Percentiles rank a stretch among this genome's conserved stretches.
phyloP scores from a whole-genome alignment of 257 asterid genomes.

The Linaria vulgaris region DNA sequence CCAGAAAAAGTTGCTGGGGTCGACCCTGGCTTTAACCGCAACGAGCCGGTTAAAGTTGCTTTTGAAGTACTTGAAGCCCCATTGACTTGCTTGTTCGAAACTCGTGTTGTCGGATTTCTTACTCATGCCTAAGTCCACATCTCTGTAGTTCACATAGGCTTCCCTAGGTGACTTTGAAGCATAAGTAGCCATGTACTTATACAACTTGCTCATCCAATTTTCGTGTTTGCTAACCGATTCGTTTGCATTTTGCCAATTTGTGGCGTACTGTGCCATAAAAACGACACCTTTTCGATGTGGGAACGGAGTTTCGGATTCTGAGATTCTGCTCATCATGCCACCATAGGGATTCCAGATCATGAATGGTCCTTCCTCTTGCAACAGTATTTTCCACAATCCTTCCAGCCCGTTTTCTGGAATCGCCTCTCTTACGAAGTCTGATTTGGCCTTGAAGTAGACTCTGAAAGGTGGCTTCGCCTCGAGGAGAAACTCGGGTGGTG shows the following conservation, averaged over 20 bases:
- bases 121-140: constrained; percentile 17
- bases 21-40: constrained; percentile 5
- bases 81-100: background rate
- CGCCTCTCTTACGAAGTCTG: constrained; percentile 19
- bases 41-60: constrained; percentile 16
- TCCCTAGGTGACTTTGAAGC: constrained; percentile 18
- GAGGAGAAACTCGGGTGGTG: constrained; percentile 17
- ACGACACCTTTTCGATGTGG: constrained; percentile 26
- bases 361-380: constrained; percentile 19
- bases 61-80: constrained; percentile 12
- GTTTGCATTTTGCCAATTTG: constrained; percentile 13
- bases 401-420: constrained; percentile 22
- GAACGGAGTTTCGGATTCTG: constrained; percentile 21
- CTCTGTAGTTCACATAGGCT: constrained; percentile 20
- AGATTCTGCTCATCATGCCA: constrained; percentile 21
- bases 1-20: constrained; percentile 22
- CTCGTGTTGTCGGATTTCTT: background rate
- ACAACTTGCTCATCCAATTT: constrained; percentile 14
- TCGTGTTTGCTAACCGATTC: constrained; percentile 12
- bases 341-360: constrained; percentile 25
- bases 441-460: constrained; percentile 22
- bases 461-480: constrained; percentile 21
- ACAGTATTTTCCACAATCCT: constrained; percentile 20
- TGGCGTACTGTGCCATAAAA: constrained; percentile 22
- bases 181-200: constrained; percentile 9